These are phyloP conservation scores for Parsonsia alboflavescens DNA, from an alignment of 257 asterid species.

Conservation along the genomic window DNA sequence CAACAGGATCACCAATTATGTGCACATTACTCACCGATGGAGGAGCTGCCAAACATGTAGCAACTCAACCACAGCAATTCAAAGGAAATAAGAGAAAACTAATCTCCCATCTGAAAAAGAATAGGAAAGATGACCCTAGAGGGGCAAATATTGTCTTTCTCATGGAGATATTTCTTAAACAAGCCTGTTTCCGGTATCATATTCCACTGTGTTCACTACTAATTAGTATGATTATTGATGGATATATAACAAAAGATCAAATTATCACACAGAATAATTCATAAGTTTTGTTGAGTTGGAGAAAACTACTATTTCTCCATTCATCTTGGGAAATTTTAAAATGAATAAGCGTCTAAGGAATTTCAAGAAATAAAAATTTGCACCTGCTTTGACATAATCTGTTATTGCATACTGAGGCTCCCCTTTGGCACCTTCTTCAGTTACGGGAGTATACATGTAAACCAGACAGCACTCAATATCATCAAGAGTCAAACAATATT, in stretches of 20 bases:
- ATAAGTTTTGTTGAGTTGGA: not conserved
- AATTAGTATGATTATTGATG: not conserved
- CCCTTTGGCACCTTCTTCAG: slow-evolving; percentile 94
- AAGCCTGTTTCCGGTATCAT: not conserved
- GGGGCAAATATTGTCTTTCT: not conserved
- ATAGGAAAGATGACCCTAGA: not conserved
- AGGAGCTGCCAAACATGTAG: slow-evolving; percentile 56
- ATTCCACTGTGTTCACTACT: not conserved
- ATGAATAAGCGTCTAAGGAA: not conserved
- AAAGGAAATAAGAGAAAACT: slow-evolving; percentile 1
- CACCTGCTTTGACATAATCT: slow-evolving; percentile 92
- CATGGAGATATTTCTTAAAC: not conserved
- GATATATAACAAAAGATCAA: not conserved
- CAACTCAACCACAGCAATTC: not conserved
- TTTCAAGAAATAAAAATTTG: not conserved
- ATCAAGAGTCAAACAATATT: slow-evolving; percentile 67
- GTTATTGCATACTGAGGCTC: slow-evolving; percentile 96
- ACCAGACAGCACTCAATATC: slow-evolving; percentile 88
- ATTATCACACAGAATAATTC: not conserved
- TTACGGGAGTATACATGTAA: slow-evolving; percentile 93
- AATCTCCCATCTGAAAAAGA: not conserved
- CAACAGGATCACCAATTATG: slow-evolving; percentile 73
- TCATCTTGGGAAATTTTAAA: not conserved
- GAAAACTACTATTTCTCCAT: not conserved
- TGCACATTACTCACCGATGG: slow-evolving; percentile 76